Conservation (phyloP, 305 asterid species). For the Plantago coronopus region DNA sequence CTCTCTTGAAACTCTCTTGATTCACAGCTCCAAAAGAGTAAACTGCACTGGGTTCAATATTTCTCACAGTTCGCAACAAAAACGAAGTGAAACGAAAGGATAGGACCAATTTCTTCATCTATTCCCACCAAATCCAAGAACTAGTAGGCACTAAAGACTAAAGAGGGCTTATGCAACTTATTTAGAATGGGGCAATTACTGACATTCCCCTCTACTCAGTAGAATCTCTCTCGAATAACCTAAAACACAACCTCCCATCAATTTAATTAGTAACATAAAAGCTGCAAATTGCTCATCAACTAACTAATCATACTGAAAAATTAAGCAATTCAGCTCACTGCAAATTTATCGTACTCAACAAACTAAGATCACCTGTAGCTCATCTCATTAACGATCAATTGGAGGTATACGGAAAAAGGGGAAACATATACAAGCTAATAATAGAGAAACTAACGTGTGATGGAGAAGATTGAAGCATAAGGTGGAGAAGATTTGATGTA, state of each 20-base stretch:
- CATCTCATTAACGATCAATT: no score
- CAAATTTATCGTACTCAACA: background rate
- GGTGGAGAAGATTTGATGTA: conserved; percentile 84
- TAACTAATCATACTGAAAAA: background rate
- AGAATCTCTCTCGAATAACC: no score
- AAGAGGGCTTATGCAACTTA: no score
- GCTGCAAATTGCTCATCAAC: background rate
- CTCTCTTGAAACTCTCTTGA: background rate
- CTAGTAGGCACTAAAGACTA: background rate
- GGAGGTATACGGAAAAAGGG: background rate
- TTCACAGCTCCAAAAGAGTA: background rate
- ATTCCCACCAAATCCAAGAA: no score
- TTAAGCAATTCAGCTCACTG: background rate
- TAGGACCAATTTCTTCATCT: no score
- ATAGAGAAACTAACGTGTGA: conserved; percentile 38
- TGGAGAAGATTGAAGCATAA: conserved; percentile 85
- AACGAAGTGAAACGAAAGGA: no score
- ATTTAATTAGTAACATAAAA: no score
- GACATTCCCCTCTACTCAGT: no score
- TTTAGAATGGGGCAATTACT: no score
- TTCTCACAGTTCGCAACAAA: background rate
- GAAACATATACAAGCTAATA: conserved; percentile 2
- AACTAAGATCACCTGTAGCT: background rate
- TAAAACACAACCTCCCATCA: background rate
- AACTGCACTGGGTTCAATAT: background rate